Evolutionary conservation across 106 monocot genomes (phyloP).

Genomic region (Acorus gramineus): DNA sequence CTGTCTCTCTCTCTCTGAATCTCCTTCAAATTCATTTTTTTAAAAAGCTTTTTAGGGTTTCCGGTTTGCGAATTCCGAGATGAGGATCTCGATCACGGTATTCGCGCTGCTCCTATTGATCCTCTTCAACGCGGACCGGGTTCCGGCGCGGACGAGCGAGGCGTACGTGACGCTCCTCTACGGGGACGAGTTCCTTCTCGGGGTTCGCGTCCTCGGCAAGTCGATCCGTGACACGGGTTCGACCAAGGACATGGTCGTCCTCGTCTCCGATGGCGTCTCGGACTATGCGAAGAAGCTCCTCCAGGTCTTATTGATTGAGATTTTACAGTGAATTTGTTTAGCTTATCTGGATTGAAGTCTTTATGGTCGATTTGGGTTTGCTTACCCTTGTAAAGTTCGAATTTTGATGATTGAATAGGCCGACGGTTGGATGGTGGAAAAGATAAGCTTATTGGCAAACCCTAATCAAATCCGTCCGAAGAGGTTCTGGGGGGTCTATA

Average conservation of each 20-base stretch:
- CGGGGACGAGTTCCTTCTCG: constrained; percentile 84
- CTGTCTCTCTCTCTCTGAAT: no score
- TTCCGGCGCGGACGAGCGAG: constrained; percentile 26
- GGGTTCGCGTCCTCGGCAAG: constrained; percentile 84
- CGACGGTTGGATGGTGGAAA: constrained; percentile 93
- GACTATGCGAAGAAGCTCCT: constrained; percentile 60
- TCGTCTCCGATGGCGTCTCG: constrained; percentile 87
- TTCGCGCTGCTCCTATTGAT: no score
- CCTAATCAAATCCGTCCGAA: constrained; percentile 86
- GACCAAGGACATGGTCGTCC: constrained; percentile 60
- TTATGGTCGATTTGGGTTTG: not conserved
- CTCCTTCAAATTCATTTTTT: no score
- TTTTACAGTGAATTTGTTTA: not conserved
- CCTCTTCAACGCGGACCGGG: no score
- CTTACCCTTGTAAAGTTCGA: constrained; percentile 6
- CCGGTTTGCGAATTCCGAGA: no score
- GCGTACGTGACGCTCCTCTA: constrained; percentile 81
- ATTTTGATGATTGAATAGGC: constrained; percentile 37
- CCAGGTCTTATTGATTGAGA: constrained; percentile 19
- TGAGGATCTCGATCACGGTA: no score
- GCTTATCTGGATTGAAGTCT: not conserved
- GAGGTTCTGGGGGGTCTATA: constrained; percentile 99
- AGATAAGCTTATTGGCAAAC: constrained; percentile 76
- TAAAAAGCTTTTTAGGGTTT: no score
- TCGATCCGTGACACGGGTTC: constrained; percentile 78